Base-by-base conservation (phyloP, 1,139 yeast genomes). In the Lodderomyces jiufengensis region DNA sequence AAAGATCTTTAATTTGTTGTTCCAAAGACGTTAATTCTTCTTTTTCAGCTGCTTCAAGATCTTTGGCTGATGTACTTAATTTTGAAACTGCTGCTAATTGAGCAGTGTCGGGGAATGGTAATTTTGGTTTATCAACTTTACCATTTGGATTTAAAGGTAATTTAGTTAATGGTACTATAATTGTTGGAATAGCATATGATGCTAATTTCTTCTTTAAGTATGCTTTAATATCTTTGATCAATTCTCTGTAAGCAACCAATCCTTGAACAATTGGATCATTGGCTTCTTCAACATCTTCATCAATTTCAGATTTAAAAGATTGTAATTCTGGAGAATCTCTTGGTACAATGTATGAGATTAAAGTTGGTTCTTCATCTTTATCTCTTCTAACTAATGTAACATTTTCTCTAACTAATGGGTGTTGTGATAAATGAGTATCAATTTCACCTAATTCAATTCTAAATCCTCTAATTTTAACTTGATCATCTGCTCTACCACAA, bases 401-500 rank as follows among this genome's bases (percentile, higher is more conserved):
- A 54, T 92, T 92, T 61, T 92, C 97, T 59, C 97, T 80, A 36
- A 92, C 95, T 46, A 80, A 66, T 3, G 92, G 84, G 65, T 88
- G 96, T 59, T 87, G 95, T 10, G 97, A 87, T 46, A 94, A 76
- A 55, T 92, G 95, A 14, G 98, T 94, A 58, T 94, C 97, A 53
- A 94, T 94, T 63, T 94, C 99, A 46, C 99, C 98, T 39, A 94
- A 71, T 63, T 94, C 98, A 47, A 94, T 94, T 66, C 99, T 80
- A 76, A 94, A 94, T 2, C 99, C 99, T 66, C 98, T 80, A 46
- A 94, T 92, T 63, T 94, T 94, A 44, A 94, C 97, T 63, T 94
- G 99, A 58, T 92, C 97, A 64, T 94, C 99, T 22, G 98, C 98
- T 60, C 99, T 80, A 40, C 99, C 99, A 59, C 95, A 84, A 61